These are phyloP conservation scores for Halocafeteria seosinensis DNA, from an alignment of 108 stramenopile genomes.

Conservation along the genomic window DNA sequence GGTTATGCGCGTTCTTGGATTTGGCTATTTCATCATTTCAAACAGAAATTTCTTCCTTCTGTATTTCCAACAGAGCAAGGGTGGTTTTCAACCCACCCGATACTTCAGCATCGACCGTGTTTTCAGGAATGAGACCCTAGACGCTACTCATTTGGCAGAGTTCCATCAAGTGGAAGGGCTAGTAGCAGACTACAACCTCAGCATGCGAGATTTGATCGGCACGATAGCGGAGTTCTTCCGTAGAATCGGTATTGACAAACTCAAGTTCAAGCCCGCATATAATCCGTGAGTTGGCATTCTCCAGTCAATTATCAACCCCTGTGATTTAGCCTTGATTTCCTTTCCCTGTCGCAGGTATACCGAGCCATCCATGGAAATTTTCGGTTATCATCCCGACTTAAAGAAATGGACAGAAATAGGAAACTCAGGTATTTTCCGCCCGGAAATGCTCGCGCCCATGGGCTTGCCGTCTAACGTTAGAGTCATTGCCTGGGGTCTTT, in stretches of 20 bases:
- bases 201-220: constrained; percentile 88
- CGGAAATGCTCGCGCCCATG: constrained; percentile 97
- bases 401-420: constrained; percentile 99
- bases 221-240: constrained; percentile 95
- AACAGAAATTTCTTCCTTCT: constrained; percentile 2
- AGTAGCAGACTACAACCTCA: constrained; percentile 91
- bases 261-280: constrained; percentile 99
- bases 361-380: constrained; percentile 98
- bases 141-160: constrained; percentile 97
- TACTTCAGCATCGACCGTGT: constrained; percentile 97
- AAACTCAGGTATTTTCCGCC: constrained; percentile 97
- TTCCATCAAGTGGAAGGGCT: constrained; percentile 99
- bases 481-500: constrained; percentile 97
- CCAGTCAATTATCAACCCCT: too few species aligned
- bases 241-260: constrained; percentile 87
- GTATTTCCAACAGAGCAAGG: too few species aligned
- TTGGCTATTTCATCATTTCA: too few species aligned
- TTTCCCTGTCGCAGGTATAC: too few species aligned
- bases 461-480: constrained; percentile 96
- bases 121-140: constrained; percentile 98
- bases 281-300: too few species aligned
- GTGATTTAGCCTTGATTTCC: too few species aligned
- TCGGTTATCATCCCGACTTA: constrained; percentile 98
- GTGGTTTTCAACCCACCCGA: constrained; percentile 80
- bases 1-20: too few species aligned